Conservation (phyloP, 768 basidiomycete species). For the Macrolepiota fuliginosa region DNA sequence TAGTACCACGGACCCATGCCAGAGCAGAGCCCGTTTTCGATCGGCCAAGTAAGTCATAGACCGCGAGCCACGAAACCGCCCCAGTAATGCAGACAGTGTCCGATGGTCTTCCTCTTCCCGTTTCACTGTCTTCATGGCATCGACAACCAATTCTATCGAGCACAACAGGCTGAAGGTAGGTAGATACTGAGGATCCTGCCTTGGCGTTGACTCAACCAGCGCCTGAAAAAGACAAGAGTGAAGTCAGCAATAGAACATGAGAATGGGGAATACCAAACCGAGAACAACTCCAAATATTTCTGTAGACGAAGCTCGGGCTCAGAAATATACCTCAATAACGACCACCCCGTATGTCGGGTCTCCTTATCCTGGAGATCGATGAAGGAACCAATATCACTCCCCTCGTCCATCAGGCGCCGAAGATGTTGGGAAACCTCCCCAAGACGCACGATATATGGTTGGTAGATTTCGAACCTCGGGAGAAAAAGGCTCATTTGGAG, state of each 20-base stretch:
- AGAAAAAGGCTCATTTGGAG: constrained; percentile 35
- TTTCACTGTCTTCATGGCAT: constrained; percentile 83
- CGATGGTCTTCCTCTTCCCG: constrained; percentile 53
- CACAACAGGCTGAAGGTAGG: constrained; percentile 62
- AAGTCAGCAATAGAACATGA: background rate
- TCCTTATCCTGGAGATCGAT: constrained; percentile 62
- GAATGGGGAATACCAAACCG: constrained; percentile 40
- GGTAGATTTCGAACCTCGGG: constrained; percentile 39
- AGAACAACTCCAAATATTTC: constrained; percentile 70
- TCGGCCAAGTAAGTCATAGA: constrained; percentile 52
- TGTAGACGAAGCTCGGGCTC: constrained; percentile 76
- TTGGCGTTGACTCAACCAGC: constrained; percentile 64
- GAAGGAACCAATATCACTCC: constrained; percentile 83
- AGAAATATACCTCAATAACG: constrained; percentile 62
- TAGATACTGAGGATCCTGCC: constrained; percentile 46
- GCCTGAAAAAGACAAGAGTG: constrained; percentile 42
- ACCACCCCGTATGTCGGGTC: constrained; percentile 58
- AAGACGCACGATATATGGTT: constrained; percentile 79
- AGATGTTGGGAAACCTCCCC: constrained; percentile 57
- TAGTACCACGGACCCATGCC: constrained; percentile 55
- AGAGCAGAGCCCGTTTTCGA: constrained; percentile 73
- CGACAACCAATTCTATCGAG: constrained; percentile 68
- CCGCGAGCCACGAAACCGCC: constrained; percentile 59
- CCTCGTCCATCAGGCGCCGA: constrained; percentile 44
- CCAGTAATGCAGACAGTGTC: constrained; percentile 58